Evolutionary conservation across 768 basidiomycete species (phyloP).

Genomic region (Candolleomyces eurysporus): DNA sequence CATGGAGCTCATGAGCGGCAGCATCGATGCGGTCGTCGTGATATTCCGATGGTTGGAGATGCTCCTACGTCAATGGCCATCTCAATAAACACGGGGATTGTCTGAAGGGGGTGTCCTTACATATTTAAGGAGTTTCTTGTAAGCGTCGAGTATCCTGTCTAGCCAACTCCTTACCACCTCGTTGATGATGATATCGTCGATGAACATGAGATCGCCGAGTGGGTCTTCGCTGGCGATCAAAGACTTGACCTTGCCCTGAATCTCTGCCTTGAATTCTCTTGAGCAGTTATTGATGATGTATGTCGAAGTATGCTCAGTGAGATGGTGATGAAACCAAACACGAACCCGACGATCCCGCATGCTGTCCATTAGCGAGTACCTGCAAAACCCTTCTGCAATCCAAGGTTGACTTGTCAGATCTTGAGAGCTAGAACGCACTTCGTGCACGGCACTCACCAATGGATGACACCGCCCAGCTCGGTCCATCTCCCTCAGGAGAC

Average conservation of each 20-base stretch:
- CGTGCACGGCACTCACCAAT: neutral
- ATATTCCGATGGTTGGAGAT: neutral
- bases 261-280: no score
- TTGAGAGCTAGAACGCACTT: neutral
- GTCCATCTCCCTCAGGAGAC: neutral
- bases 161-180: neutral
- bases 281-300: conserved; percentile 4
- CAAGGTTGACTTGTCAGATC: neutral
- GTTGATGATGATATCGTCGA: neutral
- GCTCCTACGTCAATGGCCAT: neutral
- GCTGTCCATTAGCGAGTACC: neutral
- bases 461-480: neutral
- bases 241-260: neutral
- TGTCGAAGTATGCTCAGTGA: neutral
- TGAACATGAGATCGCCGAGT: neutral
- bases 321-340: conserved; percentile 3
- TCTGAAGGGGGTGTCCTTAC: neutral
- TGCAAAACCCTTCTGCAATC: neutral
- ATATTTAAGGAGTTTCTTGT: neutral
- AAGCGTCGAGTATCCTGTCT: neutral
- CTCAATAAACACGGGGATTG: neutral
- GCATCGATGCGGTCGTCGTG: neutral
- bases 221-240: neutral
- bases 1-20: conserved; percentile 1
- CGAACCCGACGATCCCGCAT: neutral